Evolutionary conservation across 495 filamentous ascomycete genomes (phyloP), one percentile per base, ranked within the genome.

Genomic region (Xylaria cubensis): DNA sequence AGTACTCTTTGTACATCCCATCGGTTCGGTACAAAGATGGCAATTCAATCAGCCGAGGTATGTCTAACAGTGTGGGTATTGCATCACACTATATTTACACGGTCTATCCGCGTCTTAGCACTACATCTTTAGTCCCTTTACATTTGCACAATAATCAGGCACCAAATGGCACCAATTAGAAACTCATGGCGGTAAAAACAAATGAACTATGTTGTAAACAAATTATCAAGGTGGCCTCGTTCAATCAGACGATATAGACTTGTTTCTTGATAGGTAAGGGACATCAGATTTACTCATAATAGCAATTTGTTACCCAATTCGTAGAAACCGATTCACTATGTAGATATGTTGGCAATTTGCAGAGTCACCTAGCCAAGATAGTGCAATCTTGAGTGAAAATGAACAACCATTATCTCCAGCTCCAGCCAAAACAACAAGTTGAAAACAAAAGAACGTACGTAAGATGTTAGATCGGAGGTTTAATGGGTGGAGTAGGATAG

Each of bases 401-500:
- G 0, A 53, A 53, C 1, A 26, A 12, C 12, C 13, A 32, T 56
- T 29, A 32, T 17, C 12, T 17, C 26, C 13, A 5, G 53, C 10
- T 12, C 26, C 26, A 17, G 53, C 15, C 32, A 13, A 56, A 32
- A 19, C 12, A 32, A 19, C 10, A 58, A 32, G 6, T 19, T 58
- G 1, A 4, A 58, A 58, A 0, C 24, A 32, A 3, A 58, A 58
- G 26, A 58, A 61, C 2, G 39, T 19, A 61, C 2, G 39, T 19
- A 3, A 3, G 2, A 50, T 21, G n/a, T 67, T 10, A 56, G 48
- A 55, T 26, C 4, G 48, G 65, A 3, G 50, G 34, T 19, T 44
- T 55, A 4, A 67, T 42, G 2, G 50, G 50, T 8, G 65, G 65
- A 6, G 76, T 79, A 26, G 77, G 77, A 36, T 76, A 80, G 3